Conservation (phyloP, 2,329 filamentous ascomycete genomes). For the Botrytis fabae region DNA sequence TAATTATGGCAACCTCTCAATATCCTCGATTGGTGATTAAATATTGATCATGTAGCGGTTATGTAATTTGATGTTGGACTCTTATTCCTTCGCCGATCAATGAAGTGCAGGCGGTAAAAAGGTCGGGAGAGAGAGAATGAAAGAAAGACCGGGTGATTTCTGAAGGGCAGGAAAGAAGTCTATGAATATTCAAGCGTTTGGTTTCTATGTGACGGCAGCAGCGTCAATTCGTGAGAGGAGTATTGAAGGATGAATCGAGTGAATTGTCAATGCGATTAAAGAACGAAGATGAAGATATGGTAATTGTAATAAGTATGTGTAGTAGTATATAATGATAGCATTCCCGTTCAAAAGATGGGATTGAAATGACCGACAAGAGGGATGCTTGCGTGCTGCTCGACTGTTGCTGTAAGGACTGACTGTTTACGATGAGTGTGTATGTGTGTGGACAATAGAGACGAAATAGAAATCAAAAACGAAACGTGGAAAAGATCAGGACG, state of each 20-base stretch:
- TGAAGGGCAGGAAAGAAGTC: neutral
- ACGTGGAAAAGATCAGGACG: neutral
- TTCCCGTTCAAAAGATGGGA: neutral
- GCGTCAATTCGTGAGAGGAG: neutral
- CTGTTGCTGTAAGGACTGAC: neutral
- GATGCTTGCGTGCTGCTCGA: neutral
- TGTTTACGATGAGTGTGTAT: neutral
- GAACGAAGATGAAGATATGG: neutral
- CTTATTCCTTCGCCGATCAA: conserved; percentile 3
- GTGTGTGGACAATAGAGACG: neutral
- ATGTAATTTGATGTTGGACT: neutral
- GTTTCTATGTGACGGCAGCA: neutral
- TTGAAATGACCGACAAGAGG: neutral
- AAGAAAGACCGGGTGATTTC: neutral
- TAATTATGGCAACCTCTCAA: neutral
- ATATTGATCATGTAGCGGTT: conserved; percentile 14
- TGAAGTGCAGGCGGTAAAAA: neutral
- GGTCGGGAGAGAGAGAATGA: neutral
- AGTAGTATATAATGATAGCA: neutral
- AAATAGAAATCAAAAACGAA: neutral
- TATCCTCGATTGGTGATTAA: conserved; percentile 14
- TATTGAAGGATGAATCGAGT: neutral
- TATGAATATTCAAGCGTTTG: neutral
- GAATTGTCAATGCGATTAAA: conserved; percentile 10
- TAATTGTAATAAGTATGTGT: neutral